Evolutionary conservation across 768 basidiomycete species (phyloP).

Genomic region (Atractiella rhizophila): DNA sequence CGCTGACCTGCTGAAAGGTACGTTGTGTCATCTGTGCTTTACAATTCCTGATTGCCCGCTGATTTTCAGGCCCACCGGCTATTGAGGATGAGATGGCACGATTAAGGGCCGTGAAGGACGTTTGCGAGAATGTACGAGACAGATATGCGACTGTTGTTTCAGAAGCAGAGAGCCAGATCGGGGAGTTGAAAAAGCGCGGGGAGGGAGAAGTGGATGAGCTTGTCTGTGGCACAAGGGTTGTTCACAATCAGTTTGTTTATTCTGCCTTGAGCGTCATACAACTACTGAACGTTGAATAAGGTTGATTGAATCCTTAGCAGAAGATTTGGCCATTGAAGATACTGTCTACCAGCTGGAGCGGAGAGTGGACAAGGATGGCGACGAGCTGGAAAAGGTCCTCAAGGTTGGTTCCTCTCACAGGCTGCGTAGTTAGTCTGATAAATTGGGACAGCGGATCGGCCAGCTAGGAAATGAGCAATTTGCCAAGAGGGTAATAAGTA

Average conservation of each 20-base stretch:
- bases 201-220: constrained; percentile 91
- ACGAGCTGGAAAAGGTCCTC: constrained; percentile 83
- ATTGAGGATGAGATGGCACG: constrained; percentile 90
- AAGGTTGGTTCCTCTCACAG: constrained; percentile 30
- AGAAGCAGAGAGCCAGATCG: constrained; percentile 44
- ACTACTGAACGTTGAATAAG: constrained; percentile 23
- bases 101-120: constrained; percentile 71
- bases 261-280: neutral
- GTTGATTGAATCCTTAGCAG: constrained; percentile 87
- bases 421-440: neutral
- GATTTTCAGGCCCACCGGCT: constrained; percentile 72
- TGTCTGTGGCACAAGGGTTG: constrained; percentile 80
- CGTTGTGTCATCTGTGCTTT: no score
- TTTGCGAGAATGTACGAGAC: constrained; percentile 53
- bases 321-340: constrained; percentile 95
- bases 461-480: constrained; percentile 85
- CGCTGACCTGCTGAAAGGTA: constrained; percentile 61
- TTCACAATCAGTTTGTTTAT: constrained; percentile 69
- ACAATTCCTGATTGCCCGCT: no score
- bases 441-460: constrained; percentile 39
- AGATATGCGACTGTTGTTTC: constrained; percentile 39
- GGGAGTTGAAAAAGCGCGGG: constrained; percentile 53
- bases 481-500: constrained; percentile 78
- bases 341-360: constrained; percentile 90
- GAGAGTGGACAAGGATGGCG: constrained; percentile 41